Evolutionary conservation across 176 grass and related monocot species (phyloP).

Genomic region (Tillandsia fasciculata): DNA sequence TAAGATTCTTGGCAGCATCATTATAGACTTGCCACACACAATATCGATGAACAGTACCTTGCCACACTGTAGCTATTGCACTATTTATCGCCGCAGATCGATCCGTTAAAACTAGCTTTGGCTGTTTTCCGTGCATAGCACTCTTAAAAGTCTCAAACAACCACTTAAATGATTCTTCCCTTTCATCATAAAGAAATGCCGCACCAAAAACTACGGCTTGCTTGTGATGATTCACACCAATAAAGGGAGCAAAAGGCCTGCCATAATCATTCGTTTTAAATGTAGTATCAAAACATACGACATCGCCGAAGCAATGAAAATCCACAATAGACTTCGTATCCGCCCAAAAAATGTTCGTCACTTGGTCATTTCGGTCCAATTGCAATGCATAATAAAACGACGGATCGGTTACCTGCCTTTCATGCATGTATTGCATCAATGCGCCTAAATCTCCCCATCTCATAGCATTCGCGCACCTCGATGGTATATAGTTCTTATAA

Average conservation of each 20-base stretch:
- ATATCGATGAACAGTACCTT: conserved; percentile 9
- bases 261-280: conserved; percentile 26
- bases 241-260: conserved; percentile 28
- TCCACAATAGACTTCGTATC: conserved; percentile 36
- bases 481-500: conserved; percentile 29
- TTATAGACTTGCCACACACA: conserved; percentile 40
- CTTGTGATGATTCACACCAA: conserved; percentile 42
- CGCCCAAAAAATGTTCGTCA: conserved; percentile 40
- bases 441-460: conserved; percentile 22
- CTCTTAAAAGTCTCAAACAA: conserved; percentile 34
- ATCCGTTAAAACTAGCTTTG: conserved; percentile 29
- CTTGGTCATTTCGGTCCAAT: conserved; percentile 24
- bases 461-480: conserved; percentile 13
- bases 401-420: conserved; percentile 33
- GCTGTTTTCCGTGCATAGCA: conserved; percentile 28
- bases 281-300: conserved; percentile 38
- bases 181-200: conserved; percentile 35
- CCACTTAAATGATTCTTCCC: conserved; percentile 37
- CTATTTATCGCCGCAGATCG: conserved; percentile 17
- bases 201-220: conserved; percentile 36
- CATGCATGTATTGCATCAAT: conserved; percentile 29
- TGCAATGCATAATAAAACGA: conserved; percentile 40
- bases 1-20: conserved; percentile 30
- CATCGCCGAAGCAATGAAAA: conserved; percentile 32
- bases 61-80: conserved; percentile 23